Percentiles rank a stretch among this genome's conserved stretches.
Conservation (phyloP, 2,329 filamentous ascomycete genomes). For the Calonectria pseudoturangicola region DNA sequence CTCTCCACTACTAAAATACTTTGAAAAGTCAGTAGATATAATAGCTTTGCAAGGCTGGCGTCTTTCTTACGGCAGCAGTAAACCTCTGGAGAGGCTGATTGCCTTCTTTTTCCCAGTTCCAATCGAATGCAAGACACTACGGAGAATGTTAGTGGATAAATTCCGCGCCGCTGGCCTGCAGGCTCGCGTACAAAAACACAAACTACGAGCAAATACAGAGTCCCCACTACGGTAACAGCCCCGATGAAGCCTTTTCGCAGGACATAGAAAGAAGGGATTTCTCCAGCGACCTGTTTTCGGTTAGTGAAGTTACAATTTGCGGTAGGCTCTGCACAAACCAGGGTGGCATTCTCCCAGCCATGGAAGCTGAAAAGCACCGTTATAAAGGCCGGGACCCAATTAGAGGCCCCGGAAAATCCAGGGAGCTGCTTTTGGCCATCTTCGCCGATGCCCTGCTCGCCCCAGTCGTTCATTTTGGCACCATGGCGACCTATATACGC, state of each 20-base stretch:
- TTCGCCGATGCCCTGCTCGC: neutral
- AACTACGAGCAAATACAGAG: neutral
- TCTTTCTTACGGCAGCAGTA: neutral
- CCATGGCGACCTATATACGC: neutral
- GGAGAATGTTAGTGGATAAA: neutral
- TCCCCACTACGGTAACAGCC: neutral
- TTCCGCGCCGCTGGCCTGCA: no score
- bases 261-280: slow-evolving; percentile 1
- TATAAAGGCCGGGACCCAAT: neutral
- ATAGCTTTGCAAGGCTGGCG: neutral
- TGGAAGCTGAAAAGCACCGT: slow-evolving; percentile 8
- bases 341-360: slow-evolving; percentile 22
- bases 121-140: slow-evolving; percentile 3
- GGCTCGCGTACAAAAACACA: neutral
- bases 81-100: neutral
- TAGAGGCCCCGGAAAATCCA: neutral
- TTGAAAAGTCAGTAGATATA: neutral
- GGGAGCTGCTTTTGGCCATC: neutral
- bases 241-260: neutral
- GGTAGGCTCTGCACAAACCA: neutral
- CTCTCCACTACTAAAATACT: neutral
- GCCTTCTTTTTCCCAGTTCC: neutral
- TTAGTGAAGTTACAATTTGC: neutral
- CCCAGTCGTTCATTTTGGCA: neutral
- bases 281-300: neutral